These are phyloP conservation scores for Pseudoturritis turrita DNA, from an alignment of 345 rosid species.

Conservation along the genomic window DNA sequence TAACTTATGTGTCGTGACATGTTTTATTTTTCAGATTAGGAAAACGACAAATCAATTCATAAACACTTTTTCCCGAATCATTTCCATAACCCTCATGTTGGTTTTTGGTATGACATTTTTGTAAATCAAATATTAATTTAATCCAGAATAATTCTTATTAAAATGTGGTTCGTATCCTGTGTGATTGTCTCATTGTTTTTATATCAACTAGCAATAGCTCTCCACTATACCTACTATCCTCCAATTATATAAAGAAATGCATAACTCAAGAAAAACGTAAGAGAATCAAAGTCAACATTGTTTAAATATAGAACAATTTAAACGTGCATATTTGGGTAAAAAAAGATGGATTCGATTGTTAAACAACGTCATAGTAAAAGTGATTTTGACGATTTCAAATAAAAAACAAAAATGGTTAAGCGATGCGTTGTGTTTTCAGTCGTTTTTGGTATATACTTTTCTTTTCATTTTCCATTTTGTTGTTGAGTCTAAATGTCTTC, in stretches of 20 bases:
- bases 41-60: constrained; percentile 16
- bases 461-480: too few relatives aligned
- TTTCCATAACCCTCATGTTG: constrained; percentile 17
- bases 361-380: too few relatives aligned
- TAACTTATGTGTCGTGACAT: constrained; percentile 21
- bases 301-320: not conserved
- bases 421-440: too few relatives aligned
- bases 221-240: constrained; percentile 19
- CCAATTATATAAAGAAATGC: constrained; percentile 8
- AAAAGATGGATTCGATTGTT: not conserved
- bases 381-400: too few relatives aligned
- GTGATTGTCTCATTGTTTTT: constrained; percentile 23
- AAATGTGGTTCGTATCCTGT: constrained; percentile 16
- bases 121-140: constrained; percentile 2
- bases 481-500: too few relatives aligned
- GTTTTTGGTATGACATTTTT: constrained; percentile 6
- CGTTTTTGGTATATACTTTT: too few relatives aligned
- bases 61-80: not conserved
- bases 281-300: not conserved
- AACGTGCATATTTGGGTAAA: constrained; percentile 11
- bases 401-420: too few relatives aligned
- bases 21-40: not conserved
- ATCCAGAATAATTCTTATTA: not conserved
- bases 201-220: not conserved
- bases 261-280: not conserved